A percentile compares a stretch with the other conserved stretches of the same genome.
phyloP scores from a whole-genome alignment of 345 rosid species.

The Geranium brycei region DNA sequence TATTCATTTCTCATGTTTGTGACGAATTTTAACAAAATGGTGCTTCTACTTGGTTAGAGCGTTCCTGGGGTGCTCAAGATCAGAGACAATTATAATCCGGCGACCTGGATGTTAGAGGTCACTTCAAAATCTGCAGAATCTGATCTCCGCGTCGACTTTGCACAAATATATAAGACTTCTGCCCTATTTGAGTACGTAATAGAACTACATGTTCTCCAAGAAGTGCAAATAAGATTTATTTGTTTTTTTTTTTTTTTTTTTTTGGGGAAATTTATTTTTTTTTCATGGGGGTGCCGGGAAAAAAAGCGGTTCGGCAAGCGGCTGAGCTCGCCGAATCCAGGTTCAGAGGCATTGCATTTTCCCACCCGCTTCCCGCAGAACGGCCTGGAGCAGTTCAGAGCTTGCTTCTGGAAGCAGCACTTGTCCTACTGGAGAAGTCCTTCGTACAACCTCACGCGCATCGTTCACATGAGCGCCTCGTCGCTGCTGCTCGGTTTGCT shows the following conservation, averaged over 20 bases:
- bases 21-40: neutral
- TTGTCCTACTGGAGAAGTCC: slow-evolving; percentile 87
- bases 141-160: slow-evolving; percentile 54
- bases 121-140: slow-evolving; percentile 47
- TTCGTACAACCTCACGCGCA: slow-evolving; percentile 47
- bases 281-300: slow-evolving; percentile 17
- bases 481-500: slow-evolving; percentile 49
- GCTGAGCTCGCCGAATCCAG: slow-evolving; percentile 28
- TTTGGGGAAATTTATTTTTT: too few relatives aligned
- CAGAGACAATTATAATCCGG: slow-evolving; percentile 56
- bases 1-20: neutral
- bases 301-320: slow-evolving; percentile 36
- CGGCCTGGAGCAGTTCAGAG: slow-evolving; percentile 54
- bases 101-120: slow-evolving; percentile 74
- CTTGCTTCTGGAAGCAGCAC: slow-evolving; percentile 65
- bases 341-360: slow-evolving; percentile 47
- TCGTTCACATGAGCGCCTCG: slow-evolving; percentile 17
- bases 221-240: neutral
- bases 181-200: slow-evolving; percentile 38
- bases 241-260: too few relatives aligned
- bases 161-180: slow-evolving; percentile 35
- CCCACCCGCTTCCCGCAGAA: slow-evolving; percentile 37
- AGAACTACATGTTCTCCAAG: too few relatives aligned
- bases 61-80: slow-evolving; percentile 49
- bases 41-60: slow-evolving; percentile 16